Evolutionary conservation across 768 basidiomycete species (phyloP), one percentile per base, ranked within the genome.

Genomic region (Tulasnella calospora): DNA sequence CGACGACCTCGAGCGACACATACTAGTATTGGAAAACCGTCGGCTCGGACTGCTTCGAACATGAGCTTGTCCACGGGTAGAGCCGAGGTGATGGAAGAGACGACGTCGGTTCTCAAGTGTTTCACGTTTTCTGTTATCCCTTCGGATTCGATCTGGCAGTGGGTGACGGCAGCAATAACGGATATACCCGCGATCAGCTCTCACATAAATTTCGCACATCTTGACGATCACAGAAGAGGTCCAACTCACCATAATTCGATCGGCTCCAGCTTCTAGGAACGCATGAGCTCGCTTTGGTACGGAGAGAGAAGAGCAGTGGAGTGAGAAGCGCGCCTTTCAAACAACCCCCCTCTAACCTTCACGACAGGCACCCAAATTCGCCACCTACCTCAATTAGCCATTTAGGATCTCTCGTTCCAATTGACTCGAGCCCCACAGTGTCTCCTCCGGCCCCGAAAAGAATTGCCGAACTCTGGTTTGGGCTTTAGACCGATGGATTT

Each of bases 71-170:
- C 84, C 61, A 84, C 83, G 12, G 86, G 86, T 8, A 87, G 83
- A 7, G 82, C 83, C 46, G 84, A 84, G 38, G 84, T 85, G 51
- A 88, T 85, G 13, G 83, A 83, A 35, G 85, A 86, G 72, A 87
- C 86, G 47, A 85, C 86, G 79, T 88, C 87, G 71, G 85, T 86
- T 9, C 86, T 84, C 85, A 85, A 86, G 21, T 78, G 80, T 55
- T 82, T 81, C 38, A 87, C 86, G 81, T 87, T 87, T 81, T 87
- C 87, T 0, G 86, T 87, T 80, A 87, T 87, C 17, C 86, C 86
- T 78, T 86, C 87, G 77, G 85, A 86, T 80, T 88, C 86, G 71
- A 87, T 88, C 86, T 86, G 86, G 69, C 87, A 27, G 73, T 8
- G 17, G n/a, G 44, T 51, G 51, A 51, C 51, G 51, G 51, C 51